Base-by-base conservation (phyloP, 2,329 filamentous ascomycete species). In the Aureobasidium musti region DNA sequence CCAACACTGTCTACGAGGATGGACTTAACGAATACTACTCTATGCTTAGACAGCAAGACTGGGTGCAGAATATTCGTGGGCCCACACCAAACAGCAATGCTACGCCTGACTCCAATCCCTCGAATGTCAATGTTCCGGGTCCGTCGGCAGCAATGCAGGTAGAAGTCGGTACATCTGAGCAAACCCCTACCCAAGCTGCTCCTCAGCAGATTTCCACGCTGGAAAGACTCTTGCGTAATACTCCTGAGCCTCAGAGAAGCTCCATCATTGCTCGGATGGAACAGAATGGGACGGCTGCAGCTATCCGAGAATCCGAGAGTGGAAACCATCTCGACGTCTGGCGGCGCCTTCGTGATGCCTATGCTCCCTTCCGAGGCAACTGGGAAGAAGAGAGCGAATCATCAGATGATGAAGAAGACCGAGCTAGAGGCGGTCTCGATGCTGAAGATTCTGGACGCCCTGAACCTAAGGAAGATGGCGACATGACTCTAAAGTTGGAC, bases 401-500 rank as follows among this genome's bases (percentile, higher is more conserved):
- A 8, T 69, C 71, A 17, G 67, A 67, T 35, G 67, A 61, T 11
- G 73, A 75, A 26, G 61, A 64, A 26, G 61, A 64, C 17, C 33
- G 37, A 43, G 37, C 28, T 35, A 69, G 65, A 69, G 73, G 61
- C 56, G 79, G 79, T 14, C 77, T 84, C 0, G 83, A 84, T 69
- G 78, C 78, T 50, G 75, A 78, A 67, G 77, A 79, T 6, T 76
- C 79, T 60, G 77, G 76, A 13, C 78, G 83, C 8, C 83, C 83
- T 1, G 73, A 79, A 21, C 79, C 83, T 0, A 79, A 81, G 69
- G 77, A 78, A 21, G 79, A 83, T 10, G 79, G 78, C 43, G 79
- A 84, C 52, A 78, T 85, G 79, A 82, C 74, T 5, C 74, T 82
- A 45, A 81, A 79, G 37, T 72, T 86, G 33, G 79, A 82, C 49